phyloP scores from a whole-genome alignment of 1,139 yeast genomes.

The Kodamaea anthophila region DNA sequence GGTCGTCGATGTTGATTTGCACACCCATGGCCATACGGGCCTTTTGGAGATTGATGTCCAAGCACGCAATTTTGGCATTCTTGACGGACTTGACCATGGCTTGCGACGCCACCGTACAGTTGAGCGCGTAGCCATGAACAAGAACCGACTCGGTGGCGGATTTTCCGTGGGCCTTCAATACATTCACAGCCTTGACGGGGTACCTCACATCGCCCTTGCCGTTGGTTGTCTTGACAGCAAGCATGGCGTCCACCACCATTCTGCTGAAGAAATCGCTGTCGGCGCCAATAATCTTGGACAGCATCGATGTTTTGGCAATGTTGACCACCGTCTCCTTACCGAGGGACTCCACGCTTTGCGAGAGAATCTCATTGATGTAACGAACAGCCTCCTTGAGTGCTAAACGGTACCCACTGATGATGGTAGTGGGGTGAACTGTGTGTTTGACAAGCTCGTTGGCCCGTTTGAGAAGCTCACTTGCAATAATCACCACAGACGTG shows the following conservation, averaged over 20 bases:
- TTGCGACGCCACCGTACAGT: slow-evolving; percentile 96
- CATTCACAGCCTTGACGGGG: slow-evolving; percentile 96
- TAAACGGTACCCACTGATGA: slow-evolving; percentile 91
- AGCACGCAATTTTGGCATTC: slow-evolving; percentile 82
- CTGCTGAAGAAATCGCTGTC: slow-evolving; percentile 87
- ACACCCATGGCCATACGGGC: slow-evolving; percentile 99
- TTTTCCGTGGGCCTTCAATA: slow-evolving; percentile 94
- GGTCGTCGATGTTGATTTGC: slow-evolving; percentile 93
- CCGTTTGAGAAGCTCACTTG: slow-evolving; percentile 83
- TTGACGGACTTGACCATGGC: slow-evolving; percentile 80
- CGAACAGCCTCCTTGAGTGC: slow-evolving; percentile 91
- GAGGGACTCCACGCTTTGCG: slow-evolving; percentile 71
- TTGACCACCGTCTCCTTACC: slow-evolving; percentile 80
- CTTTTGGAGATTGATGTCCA: slow-evolving; percentile 92
- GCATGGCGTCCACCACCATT: slow-evolving; percentile 92
- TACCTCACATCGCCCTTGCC: slow-evolving; percentile 84
- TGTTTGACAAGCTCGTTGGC: slow-evolving; percentile 93
- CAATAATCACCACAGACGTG: slow-evolving; percentile 92
- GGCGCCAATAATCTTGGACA: slow-evolving; percentile 93
- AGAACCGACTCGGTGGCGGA: slow-evolving; percentile 80
- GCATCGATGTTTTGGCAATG: slow-evolving; percentile 96
- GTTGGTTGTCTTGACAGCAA: slow-evolving; percentile 90
- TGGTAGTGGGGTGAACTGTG: slow-evolving; percentile 95
- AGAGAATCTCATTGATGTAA: slow-evolving; percentile 79
- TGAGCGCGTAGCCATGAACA: slow-evolving; percentile 91